Evolutionary conservation across 148 eudicot species (phyloP), one percentile per base, ranked within the genome.

Genomic region (Rhododendron williamsianum): DNA sequence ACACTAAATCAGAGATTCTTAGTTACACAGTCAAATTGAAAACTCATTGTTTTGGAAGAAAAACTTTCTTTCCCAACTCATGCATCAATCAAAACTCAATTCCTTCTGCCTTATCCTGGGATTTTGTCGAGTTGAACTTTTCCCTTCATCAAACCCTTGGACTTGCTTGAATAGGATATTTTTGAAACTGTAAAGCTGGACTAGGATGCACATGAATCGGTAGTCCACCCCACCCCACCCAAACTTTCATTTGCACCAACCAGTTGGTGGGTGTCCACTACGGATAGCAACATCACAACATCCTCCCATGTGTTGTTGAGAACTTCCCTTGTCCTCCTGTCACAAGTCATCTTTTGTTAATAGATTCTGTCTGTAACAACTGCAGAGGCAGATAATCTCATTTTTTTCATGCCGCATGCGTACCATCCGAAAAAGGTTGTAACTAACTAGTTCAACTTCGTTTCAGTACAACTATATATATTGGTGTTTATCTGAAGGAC

Each of bases 241-340:
- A 41, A 41, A 46, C 33, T 46, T 71, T 43, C 5, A 25, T 46
- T 69, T 19, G 56, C 78, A 71, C 85, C 76, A 33, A 71, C 41
- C 43, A 49, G 77, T 65, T 83, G 58, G 85, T 83, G 63, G 60
- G 21, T 48, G 36, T 46, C 85, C 78, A 46, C 78, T 30, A 19
- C 9, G 16, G 58, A 83, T 83, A 16, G 60, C 23, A 69, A 71
- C 43, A 83, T 46, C 58, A 80, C 45, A 54, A 19, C 67, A 80
- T 80, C 67, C 51, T 69, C 78, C 41, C 33, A 9, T n/a, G 78
- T 48, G 49, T 52, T 27, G 30, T 82, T 19, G 85, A n/a, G 25
- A 69, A 13, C 19, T 67, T 27, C 38, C 18, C 83, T 7, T 65
- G 27, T 63, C 69, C 30, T 63, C 27, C 60, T 54, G 6, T n/a